phyloP scores from a whole-genome alignment of 2,329 filamentous ascomycete species.

The Penicillium sp. region DNA sequence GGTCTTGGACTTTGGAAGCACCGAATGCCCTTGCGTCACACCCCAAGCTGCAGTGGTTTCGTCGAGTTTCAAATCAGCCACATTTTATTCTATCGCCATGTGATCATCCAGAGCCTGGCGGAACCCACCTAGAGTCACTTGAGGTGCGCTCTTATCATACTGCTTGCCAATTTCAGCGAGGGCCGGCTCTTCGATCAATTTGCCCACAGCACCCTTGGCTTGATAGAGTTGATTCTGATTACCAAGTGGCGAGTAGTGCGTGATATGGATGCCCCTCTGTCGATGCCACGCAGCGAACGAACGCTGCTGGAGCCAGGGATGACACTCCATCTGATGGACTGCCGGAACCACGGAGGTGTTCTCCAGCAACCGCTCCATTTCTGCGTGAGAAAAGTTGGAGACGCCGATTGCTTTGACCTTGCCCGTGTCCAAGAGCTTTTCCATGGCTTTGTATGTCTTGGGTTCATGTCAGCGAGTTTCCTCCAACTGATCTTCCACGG shows the following conservation, averaged over 20 bases:
- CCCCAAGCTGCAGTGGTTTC: conserved; percentile 44
- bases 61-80: too few relatives aligned
- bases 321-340: conserved; percentile 48
- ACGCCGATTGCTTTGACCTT: conserved; percentile 49
- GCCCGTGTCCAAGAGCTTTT: conserved; percentile 35
- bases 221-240: conserved; percentile 49
- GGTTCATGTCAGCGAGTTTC: not conserved
- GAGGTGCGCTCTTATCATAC: conserved; percentile 46
- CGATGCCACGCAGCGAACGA: conserved; percentile 47
- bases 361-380: conserved; percentile 44
- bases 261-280: conserved; percentile 48
- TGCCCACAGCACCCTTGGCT: conserved; percentile 39
- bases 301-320: conserved; percentile 49
- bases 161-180: conserved; percentile 49
- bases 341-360: conserved; percentile 43
- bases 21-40: conserved; percentile 45
- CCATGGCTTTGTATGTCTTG: conserved; percentile 48
- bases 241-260: conserved; percentile 51
- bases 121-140: conserved; percentile 44
- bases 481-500: not conserved
- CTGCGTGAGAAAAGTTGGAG: conserved; percentile 47
- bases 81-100: too few relatives aligned
- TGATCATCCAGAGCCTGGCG: not conserved
- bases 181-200: conserved; percentile 48
- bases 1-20: conserved; percentile 50